Base-by-base conservation (phyloP, 2,329 filamentous ascomycete species). In the Drechslera avenae region DNA sequence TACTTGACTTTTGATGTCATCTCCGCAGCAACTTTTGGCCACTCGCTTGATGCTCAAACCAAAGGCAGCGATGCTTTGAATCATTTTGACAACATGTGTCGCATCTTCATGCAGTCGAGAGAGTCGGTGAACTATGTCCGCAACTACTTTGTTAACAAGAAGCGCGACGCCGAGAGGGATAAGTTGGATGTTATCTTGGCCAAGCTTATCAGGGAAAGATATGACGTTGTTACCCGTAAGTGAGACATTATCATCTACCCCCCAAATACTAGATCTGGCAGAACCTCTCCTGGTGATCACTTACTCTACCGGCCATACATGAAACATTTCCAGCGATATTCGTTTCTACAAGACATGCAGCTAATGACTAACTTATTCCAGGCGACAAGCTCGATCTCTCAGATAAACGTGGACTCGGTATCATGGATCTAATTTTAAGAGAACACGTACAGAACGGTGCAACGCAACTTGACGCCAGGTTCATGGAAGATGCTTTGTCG, bases 161-260 rank as follows among this genome's bases (percentile, higher is more conserved):
- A 34, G 23, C 52, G 55, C 23, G 36, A 37, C 3, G 31, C 43
- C 4, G 56, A 58, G 13, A 46, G 42, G 7, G 41, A 41, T 13
- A 54, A 70, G 58, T 30, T 77, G 58, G 61, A 75, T 35, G 47
- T 57, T 2, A 67, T 70, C 35, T 55, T 78, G 5, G 59, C 62
- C 13, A 59, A 66, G n/a, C 53, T 68, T 10, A 63, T 78, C 7
- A 62, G 73, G 12, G 64, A 75, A 42, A 66, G 75, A 18, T 76
- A 74, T 35, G 67, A 68, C 4, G 16, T 47, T n/a, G 32, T 51
- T 6, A 47, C 26, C 13, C 26, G 47, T 10, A 62, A 66, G 18
- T 60, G 16, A 10, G 18, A 17, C 6, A 2, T 13, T 18, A 16
- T 28, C 26, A 12, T 28, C 26, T 28, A 13, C 26, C 8, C 10